These are phyloP conservation scores for Corylus americana DNA, from an alignment of 306 rosid genomes.

Conservation along the genomic window DNA sequence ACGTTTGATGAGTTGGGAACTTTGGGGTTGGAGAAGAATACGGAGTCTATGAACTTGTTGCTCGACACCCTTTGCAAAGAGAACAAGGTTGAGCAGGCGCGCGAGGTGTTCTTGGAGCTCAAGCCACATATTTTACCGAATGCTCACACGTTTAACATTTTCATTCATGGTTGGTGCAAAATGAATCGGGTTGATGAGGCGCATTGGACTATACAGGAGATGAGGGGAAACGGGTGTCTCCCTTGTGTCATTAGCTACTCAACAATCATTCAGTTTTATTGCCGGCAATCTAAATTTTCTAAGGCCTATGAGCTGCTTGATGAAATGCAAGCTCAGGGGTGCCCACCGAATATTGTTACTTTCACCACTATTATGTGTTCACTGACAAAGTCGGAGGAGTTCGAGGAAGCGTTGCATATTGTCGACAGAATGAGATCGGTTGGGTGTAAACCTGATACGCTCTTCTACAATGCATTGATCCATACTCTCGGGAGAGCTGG, in stretches of 20 bases:
- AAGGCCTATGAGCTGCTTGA: slow-evolving; percentile 71
- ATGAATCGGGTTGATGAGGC: slow-evolving; percentile 74
- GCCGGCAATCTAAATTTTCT: slow-evolving; percentile 47
- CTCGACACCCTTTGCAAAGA: slow-evolving; percentile 88
- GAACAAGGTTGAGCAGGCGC: slow-evolving; percentile 66
- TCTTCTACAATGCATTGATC: slow-evolving; percentile 70
- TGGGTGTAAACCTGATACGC: slow-evolving; percentile 65
- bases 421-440: slow-evolving; percentile 55
- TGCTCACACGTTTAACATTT: slow-evolving; percentile 75
- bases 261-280: slow-evolving; percentile 60
- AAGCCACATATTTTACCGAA: slow-evolving; percentile 65
- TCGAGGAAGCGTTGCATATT: slow-evolving; percentile 65
- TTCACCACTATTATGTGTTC: slow-evolving; percentile 67
- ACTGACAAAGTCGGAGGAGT: slow-evolving; percentile 55
- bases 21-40: slow-evolving; percentile 73
- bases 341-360: slow-evolving; percentile 67
- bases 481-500: slow-evolving; percentile 73
- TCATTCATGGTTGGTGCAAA: slow-evolving; percentile 94
- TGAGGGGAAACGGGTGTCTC: slow-evolving; percentile 73
- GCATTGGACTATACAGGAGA: slow-evolving; percentile 84
- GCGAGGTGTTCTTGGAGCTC: slow-evolving; percentile 57
- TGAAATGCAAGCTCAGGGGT: slow-evolving; percentile 76
- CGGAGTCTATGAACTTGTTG: slow-evolving; percentile 78
- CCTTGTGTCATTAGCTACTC: slow-evolving; percentile 87
- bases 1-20: slow-evolving; percentile 64